phyloP scores from a whole-genome alignment of 371 early-diverging fungal genomes.

The Zancudomyces culisetae region DNA sequence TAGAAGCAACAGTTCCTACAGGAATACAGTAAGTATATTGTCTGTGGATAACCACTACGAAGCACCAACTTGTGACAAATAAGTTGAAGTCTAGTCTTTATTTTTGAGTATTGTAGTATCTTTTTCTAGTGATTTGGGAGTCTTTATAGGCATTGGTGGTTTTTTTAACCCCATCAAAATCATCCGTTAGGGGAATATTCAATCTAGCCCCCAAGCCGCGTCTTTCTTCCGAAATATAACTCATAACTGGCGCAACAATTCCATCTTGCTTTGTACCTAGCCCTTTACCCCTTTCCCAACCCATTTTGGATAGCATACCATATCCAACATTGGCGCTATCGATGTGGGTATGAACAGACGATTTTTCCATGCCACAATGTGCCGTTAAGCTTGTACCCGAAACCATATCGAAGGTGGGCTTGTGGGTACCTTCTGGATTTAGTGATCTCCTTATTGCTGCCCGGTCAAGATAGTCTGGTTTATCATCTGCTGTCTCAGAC shows the following conservation, averaged over 20 bases:
- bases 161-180: background rate
- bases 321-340: background rate
- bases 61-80: too few relatives aligned
- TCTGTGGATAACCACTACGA: too few relatives aligned
- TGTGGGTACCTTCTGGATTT: background rate
- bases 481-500: background rate
- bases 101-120: background rate
- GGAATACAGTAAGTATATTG: too few relatives aligned
- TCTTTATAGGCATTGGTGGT: background rate
- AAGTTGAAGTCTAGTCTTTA: too few relatives aligned
- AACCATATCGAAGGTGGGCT: background rate
- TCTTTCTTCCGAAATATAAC: background rate
- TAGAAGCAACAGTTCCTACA: too few relatives aligned
- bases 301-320: slow-evolving; percentile 3
- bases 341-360: background rate
- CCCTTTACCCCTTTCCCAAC: slow-evolving; percentile 4
- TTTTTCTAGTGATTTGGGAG: background rate
- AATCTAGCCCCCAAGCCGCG: background rate
- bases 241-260: background rate
- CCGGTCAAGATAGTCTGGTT: slow-evolving; percentile 1
- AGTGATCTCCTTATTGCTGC: background rate
- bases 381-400: too few relatives aligned
- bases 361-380: background rate
- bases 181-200: background rate
- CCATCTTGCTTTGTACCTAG: background rate